phyloP scores from a whole-genome alignment of 208 protist species.

The Acanthamoeba sp. region DNA sequence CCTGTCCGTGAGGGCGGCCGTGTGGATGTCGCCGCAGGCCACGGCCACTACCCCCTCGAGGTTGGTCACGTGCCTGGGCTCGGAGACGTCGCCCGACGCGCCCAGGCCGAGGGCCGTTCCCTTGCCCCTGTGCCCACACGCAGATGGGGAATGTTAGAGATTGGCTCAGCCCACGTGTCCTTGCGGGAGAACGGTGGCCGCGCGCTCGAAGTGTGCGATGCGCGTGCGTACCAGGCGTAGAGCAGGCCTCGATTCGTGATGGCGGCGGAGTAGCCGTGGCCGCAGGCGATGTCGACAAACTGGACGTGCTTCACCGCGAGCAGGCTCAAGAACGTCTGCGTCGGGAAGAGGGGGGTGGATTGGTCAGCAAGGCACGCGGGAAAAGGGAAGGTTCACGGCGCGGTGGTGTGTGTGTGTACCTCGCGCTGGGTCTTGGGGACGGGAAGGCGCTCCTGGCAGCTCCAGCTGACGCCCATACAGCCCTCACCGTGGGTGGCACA shows the following conservation, averaged over 20 bases:
- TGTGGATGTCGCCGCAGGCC: neutral
- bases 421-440: constrained; percentile 9
- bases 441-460: neutral
- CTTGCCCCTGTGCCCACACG: neutral
- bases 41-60: neutral
- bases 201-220: too few species aligned
- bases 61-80: neutral
- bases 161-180: neutral
- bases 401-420: neutral
- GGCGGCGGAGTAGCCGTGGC: neutral
- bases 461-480: neutral
- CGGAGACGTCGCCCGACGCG: neutral
- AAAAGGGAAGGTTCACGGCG: neutral
- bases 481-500: neutral
- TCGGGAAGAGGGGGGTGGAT: neutral
- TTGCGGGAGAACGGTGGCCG: too few species aligned
- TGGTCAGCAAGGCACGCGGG: neutral
- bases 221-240: neutral
- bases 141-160: neutral
- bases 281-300: constrained; percentile 24
- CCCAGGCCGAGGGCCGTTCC: constrained; percentile 12
- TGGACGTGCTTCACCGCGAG: neutral
- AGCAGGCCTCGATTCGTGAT: constrained; percentile 24
- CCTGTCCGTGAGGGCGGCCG: neutral
- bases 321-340: constrained; percentile 15